These are phyloP conservation scores for Daldinia decipiens DNA, from an alignment of 495 filamentous ascomycete species.

Conservation along the genomic window DNA sequence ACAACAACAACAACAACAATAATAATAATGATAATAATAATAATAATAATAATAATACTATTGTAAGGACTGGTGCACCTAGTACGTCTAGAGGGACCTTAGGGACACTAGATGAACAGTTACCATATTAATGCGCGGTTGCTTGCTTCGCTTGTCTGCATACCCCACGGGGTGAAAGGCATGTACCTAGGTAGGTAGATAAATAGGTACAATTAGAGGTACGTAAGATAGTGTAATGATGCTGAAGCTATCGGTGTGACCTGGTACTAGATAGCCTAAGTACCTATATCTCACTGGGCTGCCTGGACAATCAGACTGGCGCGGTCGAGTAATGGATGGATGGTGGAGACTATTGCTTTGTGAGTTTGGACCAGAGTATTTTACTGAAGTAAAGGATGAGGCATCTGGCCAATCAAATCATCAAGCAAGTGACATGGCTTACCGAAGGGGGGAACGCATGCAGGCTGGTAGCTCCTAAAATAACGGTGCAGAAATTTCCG, in stretches of 20 bases:
- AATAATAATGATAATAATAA: constrained; percentile 3
- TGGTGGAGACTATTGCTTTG: constrained; percentile 20
- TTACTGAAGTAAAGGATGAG: constrained; percentile 34
- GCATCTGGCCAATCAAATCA: constrained; percentile 22
- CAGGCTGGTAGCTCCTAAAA: constrained; percentile 40
- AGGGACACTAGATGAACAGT: constrained; percentile 4
- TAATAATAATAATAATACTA: constrained; percentile 6
- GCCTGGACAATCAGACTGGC: constrained; percentile 22
- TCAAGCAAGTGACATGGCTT: constrained; percentile 30
- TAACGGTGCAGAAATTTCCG: constrained; percentile 48
- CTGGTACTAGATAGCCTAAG: constrained; percentile 5
- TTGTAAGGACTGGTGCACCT: constrained; percentile 10
- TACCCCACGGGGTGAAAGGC: constrained; percentile 10
- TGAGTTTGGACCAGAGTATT: constrained; percentile 33
- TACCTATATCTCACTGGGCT: neutral
- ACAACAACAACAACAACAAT: too few species aligned
- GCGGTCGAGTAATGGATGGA: constrained; percentile 31
- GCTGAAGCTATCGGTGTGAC: constrained; percentile 2
- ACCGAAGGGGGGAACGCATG: constrained; percentile 45
- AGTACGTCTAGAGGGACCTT: constrained; percentile 10
- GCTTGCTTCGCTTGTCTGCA: constrained; percentile 26
- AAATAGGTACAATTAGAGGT: neutral
- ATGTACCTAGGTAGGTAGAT: constrained; percentile 6
- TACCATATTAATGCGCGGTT: constrained; percentile 14
- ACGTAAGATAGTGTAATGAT: constrained; percentile 3